Evolutionary conservation across 139 green algal species (phyloP).

Genomic region (Yamagishiella unicocca): DNA sequence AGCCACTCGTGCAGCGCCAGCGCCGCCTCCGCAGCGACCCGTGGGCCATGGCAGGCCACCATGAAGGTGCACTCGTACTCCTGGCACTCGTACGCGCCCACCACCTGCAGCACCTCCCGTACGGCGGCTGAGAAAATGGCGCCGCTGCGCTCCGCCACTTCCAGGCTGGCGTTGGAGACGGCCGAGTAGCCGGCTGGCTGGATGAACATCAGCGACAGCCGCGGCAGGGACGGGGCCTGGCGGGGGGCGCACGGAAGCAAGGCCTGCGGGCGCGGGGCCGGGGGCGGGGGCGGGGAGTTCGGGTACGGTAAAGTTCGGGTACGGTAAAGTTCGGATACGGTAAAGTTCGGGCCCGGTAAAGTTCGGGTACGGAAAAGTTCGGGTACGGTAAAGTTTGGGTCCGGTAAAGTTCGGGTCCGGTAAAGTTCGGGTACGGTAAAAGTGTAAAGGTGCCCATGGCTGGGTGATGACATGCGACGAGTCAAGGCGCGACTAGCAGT

Average conservation of each 20-base stretch:
- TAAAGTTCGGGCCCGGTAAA: no score
- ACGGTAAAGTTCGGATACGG: no score
- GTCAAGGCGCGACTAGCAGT: no score
- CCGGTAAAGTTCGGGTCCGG: no score
- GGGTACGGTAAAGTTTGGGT: no score
- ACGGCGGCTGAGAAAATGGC: conserved; percentile 51
- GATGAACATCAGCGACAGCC: conserved; percentile 32
- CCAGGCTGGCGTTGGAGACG: background rate
- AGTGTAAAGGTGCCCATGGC: no score
- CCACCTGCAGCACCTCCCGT: conserved; percentile 49
- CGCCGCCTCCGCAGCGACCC: conserved; percentile 24
- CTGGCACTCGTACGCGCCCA: conserved; percentile 60
- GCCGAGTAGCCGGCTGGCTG: conserved; percentile 9
- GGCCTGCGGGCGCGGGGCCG: background rate
- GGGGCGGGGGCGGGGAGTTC: background rate
- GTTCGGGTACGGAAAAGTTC: no score
- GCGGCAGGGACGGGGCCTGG: conserved; percentile 7
- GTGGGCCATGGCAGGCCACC: conserved; percentile 44
- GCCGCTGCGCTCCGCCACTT: conserved; percentile 40
- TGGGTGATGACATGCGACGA: no score
- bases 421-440: no score
- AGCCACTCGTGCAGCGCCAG: conserved; percentile 39
- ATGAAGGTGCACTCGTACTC: conserved; percentile 67
- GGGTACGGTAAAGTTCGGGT: no score
- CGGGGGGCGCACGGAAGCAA: background rate